Conservation (phyloP, 176 grass and related monocot genomes). For the Oropetium thomaeum region DNA sequence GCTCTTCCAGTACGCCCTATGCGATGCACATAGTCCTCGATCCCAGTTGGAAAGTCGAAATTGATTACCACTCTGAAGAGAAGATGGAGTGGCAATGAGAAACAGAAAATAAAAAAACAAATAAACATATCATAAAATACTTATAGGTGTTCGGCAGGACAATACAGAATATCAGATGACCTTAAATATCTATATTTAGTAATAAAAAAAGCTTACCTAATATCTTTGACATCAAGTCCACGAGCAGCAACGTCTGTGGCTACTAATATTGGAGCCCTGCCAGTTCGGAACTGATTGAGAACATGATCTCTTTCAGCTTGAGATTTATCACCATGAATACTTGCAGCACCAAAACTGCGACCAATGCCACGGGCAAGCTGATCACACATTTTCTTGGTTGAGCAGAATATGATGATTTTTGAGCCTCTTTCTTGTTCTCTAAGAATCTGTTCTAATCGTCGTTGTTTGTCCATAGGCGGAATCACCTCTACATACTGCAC, state of each 20-base stretch:
- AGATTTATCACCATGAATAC: slow-evolving; percentile 92
- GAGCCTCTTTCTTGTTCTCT: slow-evolving; percentile 90
- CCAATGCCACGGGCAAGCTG: slow-evolving; percentile 76
- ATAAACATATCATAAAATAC: slow-evolving; percentile 8
- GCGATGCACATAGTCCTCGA: slow-evolving; percentile 94
- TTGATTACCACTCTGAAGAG: slow-evolving; percentile 90
- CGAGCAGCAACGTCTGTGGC: slow-evolving; percentile 97
- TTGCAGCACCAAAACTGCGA: slow-evolving; percentile 75
- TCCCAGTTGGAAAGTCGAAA: slow-evolving; percentile 92
- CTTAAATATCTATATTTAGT: slow-evolving; percentile 15
- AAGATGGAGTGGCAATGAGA: slow-evolving; percentile 20
- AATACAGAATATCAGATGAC: slow-evolving; percentile 16
- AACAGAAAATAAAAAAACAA: slow-evolving; percentile 22
- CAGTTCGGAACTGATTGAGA: slow-evolving; percentile 84
- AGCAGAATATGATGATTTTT: slow-evolving; percentile 93
- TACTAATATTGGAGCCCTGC: slow-evolving; percentile 80
- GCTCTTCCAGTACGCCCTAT: slow-evolving; percentile 94
- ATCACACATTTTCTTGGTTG: slow-evolving; percentile 91
- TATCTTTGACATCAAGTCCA: slow-evolving; percentile 97
- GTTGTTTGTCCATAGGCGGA: slow-evolving; percentile 74
- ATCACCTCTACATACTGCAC: slow-evolving; percentile 89
- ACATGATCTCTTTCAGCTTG: slow-evolving; percentile 88
- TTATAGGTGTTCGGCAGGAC: neutral
- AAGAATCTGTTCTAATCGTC: slow-evolving; percentile 91
- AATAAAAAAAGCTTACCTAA: slow-evolving; percentile 49